Base-by-base conservation (phyloP, 2,329 filamentous ascomycete species). In the Fonsecaea pugnacius region DNA sequence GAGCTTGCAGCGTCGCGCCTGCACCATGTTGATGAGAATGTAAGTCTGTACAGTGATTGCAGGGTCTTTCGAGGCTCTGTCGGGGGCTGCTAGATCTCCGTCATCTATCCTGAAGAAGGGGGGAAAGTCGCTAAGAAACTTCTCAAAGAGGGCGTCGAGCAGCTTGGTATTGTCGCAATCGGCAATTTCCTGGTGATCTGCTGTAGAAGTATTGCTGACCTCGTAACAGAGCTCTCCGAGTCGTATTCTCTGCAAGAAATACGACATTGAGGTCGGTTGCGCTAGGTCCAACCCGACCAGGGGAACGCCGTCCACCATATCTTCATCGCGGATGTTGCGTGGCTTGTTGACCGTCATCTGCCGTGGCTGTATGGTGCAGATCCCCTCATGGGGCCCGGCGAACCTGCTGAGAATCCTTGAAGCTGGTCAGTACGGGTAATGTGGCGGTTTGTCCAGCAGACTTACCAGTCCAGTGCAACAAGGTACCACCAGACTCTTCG, bases 311-410 rank as follows among this genome's bases (percentile, higher is more conserved):
- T 77, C 72, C 10, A 69, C 62, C 4, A 79, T 67, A 16, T 75
- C 73, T 30, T 73, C 70, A 59, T 80, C 78, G 46, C 76, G 70
- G 1, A 73, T 60, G 62, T 80, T 76, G 8, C 67, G 67, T 21
- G 78, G 78, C 40, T 75, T 75, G 24, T 73, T 71, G 3, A 75
- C 75, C 21, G 70, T 72, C 74, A 79, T 80, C 16, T 80, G 78
- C 3, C 70, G 69, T 3, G 73, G 73, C 32, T 77, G 70, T 9
- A 78, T 73, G 6, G 70, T 72, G 66, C 79, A 79, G 2, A 72
- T 74, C 9, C 78, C 78, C 63, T 74, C 74, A 18, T 75, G 70
- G 5, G 72, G 66, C 14, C 75, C 76, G 18, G 72, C 69, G 60
- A 76, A 73, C 52, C 75, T 75, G 1, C 75, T 73, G 35, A 76